Base-by-base conservation (phyloP, 1,139 yeast genomes). In the Blastobotrys malaysiensis region DNA sequence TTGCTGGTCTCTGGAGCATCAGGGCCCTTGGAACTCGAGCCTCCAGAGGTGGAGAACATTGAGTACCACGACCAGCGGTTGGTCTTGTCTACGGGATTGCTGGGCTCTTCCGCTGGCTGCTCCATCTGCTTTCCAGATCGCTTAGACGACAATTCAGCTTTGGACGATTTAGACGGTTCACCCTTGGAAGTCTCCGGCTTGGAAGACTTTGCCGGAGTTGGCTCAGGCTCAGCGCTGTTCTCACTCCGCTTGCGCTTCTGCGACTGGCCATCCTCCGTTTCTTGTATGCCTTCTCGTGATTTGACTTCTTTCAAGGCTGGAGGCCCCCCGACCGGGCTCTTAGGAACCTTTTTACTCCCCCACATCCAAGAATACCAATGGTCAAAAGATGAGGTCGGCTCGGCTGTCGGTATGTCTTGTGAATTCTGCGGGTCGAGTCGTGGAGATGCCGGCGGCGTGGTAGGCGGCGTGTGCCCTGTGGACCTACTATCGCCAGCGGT, bases 351-450 rank as follows among this genome's bases (percentile, higher is more conserved):
- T 36, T 31, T 31, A n/a, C 39, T 31, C 14, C n/a, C n/a, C 57
- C 57, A 54, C 20, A 53, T 46, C 54, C 54, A 54, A 16, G 57
- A 54, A 49, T 54, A 54, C 57, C 57, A 54, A 31, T 31, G 3
- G 7, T 22, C 39, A 31, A 31, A 31, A 9, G 26, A 22, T 5
- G 39, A n/a, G 16, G 39, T 9, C 13, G 7, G 20, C 49, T 47
- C 45, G 36, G 39, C 39, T n/a, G 3, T 14, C 5, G 39, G 3
- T 3, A 6, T 31, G 16, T 31, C 39, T 31, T 31, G 39, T 31
- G 39, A 31, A 7, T 31, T 31, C 39, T 31, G 39, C 39, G 39
- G 16, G 39, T n/a, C 16, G 16, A 31, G 39, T 31, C 39, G 6
- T 7, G 39, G 39, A 5, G 39, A 31, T 31, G 14, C 39, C 39